Evolutionary conservation across 192 early-diverging fungal genomes (phyloP), one percentile per base, ranked within the genome.

Genomic region (Podila epicladia): DNA sequence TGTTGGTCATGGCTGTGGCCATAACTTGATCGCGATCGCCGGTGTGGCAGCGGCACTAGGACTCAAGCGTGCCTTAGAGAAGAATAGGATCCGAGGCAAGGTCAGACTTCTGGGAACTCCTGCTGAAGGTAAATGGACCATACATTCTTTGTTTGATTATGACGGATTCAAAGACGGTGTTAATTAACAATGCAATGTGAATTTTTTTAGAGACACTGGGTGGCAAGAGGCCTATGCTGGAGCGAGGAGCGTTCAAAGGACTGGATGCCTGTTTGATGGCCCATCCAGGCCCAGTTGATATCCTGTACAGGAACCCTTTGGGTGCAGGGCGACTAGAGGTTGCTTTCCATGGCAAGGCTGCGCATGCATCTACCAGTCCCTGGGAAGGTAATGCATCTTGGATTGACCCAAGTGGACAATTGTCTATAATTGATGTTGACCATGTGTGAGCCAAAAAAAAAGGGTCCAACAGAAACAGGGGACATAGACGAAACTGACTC

Each of bases 41-140:
- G 90, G 91, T 9, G 79, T 93, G 2, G 86, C 87, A 3, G 84
- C 89, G n/a, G 88, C 87, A 20, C 45, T 91, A 22, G 86, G 85
- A 26, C 75, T 85, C n/a, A 83, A 83, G 51, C 59, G 31, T n/a
- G 65, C 75, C 0, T 74, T 92, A 71, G 72, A 84, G 51, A 72
- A 64, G 58, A 83, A 83, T 55, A 58, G 71, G 51, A 62, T 92
- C 19, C 69, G 82, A 12, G 93, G 90, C 24, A 84, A 83, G 9
- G 88, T 95, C 38, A 86, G 87, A 58, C 70, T 96, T 45, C 92
- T 91, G 83, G 95, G 94, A n/a, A 94, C 94, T 24, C 94, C 95
- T 9, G 93, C 91, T 15, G 93, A 95, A 82, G 53, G 53, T 55
- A 55, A 37, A 55, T 55, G 24, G 41, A 15, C 41, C 8, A 41